Evolutionary conservation across 768 basidiomycete species (phyloP).

Genomic region (Cyclocybe cylindracea): DNA sequence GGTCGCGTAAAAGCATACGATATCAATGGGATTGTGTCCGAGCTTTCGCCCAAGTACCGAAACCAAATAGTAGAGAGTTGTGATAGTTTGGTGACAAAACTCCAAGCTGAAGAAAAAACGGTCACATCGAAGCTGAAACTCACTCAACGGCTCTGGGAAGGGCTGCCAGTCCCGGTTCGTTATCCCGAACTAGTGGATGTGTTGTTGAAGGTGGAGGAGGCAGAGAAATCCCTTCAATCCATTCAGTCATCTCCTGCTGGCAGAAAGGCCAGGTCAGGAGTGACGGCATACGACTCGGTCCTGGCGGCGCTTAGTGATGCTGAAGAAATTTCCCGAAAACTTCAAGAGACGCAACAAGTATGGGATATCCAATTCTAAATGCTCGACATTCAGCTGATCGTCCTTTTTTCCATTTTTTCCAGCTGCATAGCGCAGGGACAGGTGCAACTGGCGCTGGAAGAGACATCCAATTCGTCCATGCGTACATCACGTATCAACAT

Average conservation of each 20-base stretch:
- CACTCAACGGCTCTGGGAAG: constrained; percentile 73
- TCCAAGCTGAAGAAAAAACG: constrained; percentile 44
- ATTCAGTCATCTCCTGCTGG: constrained; percentile 32
- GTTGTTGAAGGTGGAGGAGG: constrained; percentile 79
- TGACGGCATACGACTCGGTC: constrained; percentile 87
- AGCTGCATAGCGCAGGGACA: constrained; percentile 37
- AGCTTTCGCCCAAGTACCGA: constrained; percentile 57
- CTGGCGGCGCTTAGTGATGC: constrained; percentile 87
- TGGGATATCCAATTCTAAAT: background rate
- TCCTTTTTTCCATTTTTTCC: background rate
- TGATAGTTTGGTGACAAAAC: constrained; percentile 50
- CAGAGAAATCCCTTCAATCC: constrained; percentile 58
- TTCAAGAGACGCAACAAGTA: constrained; percentile 86
- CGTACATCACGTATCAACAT: constrained; percentile 86
- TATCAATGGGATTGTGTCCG: constrained; percentile 70
- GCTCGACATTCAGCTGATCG: too few species aligned
- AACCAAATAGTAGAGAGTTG: constrained; percentile 66
- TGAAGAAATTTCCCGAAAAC: constrained; percentile 78
- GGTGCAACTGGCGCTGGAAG: constrained; percentile 48
- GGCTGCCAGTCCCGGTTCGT: constrained; percentile 78
- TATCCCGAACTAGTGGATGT: constrained; percentile 92
- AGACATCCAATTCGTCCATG: constrained; percentile 83
- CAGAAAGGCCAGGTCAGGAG: constrained; percentile 63
- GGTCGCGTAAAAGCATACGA: constrained; percentile 81
- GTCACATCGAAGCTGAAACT: constrained; percentile 55